Evolutionary conservation across 257 asterid species (phyloP).

Genomic region (Scutellaria galericulata): DNA sequence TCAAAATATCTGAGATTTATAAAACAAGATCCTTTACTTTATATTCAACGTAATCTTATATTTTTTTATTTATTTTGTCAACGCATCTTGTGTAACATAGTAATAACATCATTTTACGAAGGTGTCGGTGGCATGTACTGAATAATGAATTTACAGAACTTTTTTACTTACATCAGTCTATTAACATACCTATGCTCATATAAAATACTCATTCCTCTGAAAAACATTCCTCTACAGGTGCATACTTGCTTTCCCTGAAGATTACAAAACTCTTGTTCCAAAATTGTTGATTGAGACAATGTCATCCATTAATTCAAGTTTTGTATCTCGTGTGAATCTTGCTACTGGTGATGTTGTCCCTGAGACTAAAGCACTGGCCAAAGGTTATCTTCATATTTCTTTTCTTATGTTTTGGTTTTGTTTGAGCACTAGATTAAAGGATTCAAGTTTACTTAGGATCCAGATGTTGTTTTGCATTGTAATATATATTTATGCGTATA

Average conservation of each 20-base stretch:
- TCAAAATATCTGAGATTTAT: too few species aligned
- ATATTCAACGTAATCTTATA: too few species aligned
- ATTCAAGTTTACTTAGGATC: constrained; percentile 15
- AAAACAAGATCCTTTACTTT: too few species aligned
- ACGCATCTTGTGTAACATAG: too few species aligned
- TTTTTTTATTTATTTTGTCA: too few species aligned
- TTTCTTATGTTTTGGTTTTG: constrained; percentile 22
- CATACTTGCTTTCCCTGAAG: constrained; percentile 90
- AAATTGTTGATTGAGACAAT: constrained; percentile 78
- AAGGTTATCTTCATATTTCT: constrained; percentile 54
- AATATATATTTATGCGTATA: not conserved
- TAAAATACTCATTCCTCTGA: constrained; percentile 25
- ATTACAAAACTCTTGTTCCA: constrained; percentile 83
- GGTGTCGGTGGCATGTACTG: too few species aligned
- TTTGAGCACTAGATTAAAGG: constrained; percentile 21
- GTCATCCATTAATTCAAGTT: constrained; percentile 71
- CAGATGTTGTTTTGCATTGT: not conserved
- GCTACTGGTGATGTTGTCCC: constrained; percentile 91
- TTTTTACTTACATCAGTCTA: not conserved
- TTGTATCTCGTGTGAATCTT: constrained; percentile 82
- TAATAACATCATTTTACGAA: too few species aligned
- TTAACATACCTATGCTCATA: not conserved
- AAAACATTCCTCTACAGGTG: constrained; percentile 65
- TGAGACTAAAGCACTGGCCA: constrained; percentile 88
- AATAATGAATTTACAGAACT: not conserved